Percentiles rank a stretch among this genome's conserved stretches.
Conservation (phyloP, 805 yeast genomes). For the Candida takata region DNA sequence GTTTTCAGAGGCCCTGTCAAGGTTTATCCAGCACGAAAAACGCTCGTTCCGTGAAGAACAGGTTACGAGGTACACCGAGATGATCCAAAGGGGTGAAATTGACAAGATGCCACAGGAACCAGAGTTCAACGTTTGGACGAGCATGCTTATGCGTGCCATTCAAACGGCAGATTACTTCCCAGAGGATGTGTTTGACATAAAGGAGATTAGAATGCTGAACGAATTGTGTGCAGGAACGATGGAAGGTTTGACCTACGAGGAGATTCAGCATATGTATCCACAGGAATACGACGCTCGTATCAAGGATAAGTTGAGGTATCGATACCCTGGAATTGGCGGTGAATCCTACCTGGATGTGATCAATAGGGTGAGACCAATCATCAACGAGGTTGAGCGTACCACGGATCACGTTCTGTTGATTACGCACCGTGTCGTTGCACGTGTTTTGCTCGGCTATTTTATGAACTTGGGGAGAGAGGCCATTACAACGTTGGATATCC, state of each 20-base stretch:
- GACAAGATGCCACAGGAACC: slow-evolving; percentile 51
- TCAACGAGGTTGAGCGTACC: slow-evolving; percentile 88
- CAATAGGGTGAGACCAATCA: slow-evolving; percentile 80
- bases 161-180: slow-evolving; percentile 75
- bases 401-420: slow-evolving; percentile 78
- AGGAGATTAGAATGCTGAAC: slow-evolving; percentile 88
- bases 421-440: slow-evolving; percentile 85
- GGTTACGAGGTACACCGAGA: slow-evolving; percentile 41
- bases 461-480: slow-evolving; percentile 73
- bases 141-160: slow-evolving; percentile 72
- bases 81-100: slow-evolving; percentile 27
- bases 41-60: slow-evolving; percentile 59
- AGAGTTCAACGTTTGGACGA: slow-evolving; percentile 85
- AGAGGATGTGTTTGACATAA: slow-evolving; percentile 65
- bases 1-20: slow-evolving; percentile 66
- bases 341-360: slow-evolving; percentile 93
- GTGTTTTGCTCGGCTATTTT: slow-evolving; percentile 84
- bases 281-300: slow-evolving; percentile 73
- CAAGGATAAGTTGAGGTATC: slow-evolving; percentile 69
- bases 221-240: slow-evolving; percentile 90
- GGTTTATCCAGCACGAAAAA: slow-evolving; percentile 67
- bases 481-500: slow-evolving; percentile 87
- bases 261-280: slow-evolving; percentile 67
- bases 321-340: slow-evolving; percentile 97
- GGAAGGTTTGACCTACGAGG: slow-evolving; percentile 89